A percentile compares a stretch with the other conserved stretches of the same genome.
Evolutionary conservation across 768 basidiomycete species (phyloP).

Genomic region (Mycena polygramma): DNA sequence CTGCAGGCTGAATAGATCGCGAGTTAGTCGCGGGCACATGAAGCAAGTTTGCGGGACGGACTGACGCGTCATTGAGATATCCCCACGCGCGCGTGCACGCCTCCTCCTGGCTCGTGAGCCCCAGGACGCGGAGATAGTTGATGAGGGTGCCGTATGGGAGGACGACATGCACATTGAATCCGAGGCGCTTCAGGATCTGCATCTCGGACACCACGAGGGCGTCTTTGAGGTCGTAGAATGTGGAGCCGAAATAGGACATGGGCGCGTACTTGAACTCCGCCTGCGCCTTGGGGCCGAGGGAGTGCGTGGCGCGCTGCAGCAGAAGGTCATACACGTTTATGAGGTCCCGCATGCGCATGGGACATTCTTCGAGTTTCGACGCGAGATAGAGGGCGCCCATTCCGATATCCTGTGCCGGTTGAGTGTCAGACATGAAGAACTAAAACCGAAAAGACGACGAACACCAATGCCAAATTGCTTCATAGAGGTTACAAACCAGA

Average conservation of each 20-base stretch:
- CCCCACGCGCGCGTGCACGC: conserved; percentile 91
- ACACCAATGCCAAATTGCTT: conserved; percentile 95
- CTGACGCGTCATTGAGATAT: conserved; percentile 95
- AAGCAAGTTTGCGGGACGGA: conserved; percentile 35
- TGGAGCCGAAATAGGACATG: conserved; percentile 90
- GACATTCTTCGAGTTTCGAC: conserved; percentile 94
- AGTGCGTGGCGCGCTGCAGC: conserved; percentile 77
- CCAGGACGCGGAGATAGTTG: conserved; percentile 93
- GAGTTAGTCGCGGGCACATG: not conserved
- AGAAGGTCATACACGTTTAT: conserved; percentile 95
- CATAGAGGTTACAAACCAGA: conserved; percentile 97
- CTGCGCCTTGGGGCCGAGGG: conserved; percentile 49
- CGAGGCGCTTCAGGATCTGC: conserved; percentile 96
- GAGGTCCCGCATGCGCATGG: conserved; percentile 91
- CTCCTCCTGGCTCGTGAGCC: conserved; percentile 78
- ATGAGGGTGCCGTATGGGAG: conserved; percentile 95
- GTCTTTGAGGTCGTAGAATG: conserved; percentile 96
- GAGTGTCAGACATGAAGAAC: conserved; percentile 13
- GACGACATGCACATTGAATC: conserved; percentile 94
- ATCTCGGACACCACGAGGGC: conserved; percentile 95
- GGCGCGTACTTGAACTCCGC: conserved; percentile 76
- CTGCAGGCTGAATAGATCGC: conserved; percentile 74
- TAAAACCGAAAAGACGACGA: conserved; percentile 46
- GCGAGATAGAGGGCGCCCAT: conserved; percentile 92
- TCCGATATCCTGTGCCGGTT: conserved; percentile 74